Evolutionary conservation across 2,329 filamentous ascomycete species (phyloP), one percentile per base, ranked within the genome.

Genomic region (Samsoniella hepiali): DNA sequence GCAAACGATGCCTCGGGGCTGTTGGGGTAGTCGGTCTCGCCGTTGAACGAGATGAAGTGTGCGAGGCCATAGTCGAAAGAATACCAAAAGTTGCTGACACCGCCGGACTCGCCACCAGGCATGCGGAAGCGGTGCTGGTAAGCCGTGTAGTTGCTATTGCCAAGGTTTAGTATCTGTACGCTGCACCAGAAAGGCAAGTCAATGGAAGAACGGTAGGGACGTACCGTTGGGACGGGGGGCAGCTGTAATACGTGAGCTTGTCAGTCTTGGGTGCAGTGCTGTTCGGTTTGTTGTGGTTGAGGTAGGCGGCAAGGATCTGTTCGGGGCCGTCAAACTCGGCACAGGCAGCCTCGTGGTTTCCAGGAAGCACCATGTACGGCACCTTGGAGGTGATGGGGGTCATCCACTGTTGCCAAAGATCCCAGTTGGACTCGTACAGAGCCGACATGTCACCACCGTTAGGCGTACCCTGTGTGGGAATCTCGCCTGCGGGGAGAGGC

Each of bases 11-110:
- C 80, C 56, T 78, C 74, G 8, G 81, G 81, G 64, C 75, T 78
- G 69, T 80, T 73, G 54, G 79, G 75, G 66, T 77, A 82, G 69
- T 83, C 81, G 44, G 81, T 83, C 69, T 83, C 81, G 22, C 73
- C 75, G 56, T 82, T 73, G 34, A 83, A 70, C 22, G 76, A 72
- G 65, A 83, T 71, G 64, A 83, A 83, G 68, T 83, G 81, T 2
- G 78, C 81, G n/a, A 82, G 72, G 31, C 81, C 81, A 66, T 83
- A 82, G 72, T 83, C 80, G 67, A 82, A 83, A 1, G 78, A 81
- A 71, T 83, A 83, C 81, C 81, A 83, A 68, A 82, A 80, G 74
- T 82, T 83, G 59, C 78, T 74, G 10, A 82, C 78, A 40, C 81
- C 81, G 4, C 78, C 78, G 10, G 74, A 75, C 66, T 82, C 79